Base-by-base conservation (phyloP, 179 eudicot species). In the Beta macrorhiza region DNA sequence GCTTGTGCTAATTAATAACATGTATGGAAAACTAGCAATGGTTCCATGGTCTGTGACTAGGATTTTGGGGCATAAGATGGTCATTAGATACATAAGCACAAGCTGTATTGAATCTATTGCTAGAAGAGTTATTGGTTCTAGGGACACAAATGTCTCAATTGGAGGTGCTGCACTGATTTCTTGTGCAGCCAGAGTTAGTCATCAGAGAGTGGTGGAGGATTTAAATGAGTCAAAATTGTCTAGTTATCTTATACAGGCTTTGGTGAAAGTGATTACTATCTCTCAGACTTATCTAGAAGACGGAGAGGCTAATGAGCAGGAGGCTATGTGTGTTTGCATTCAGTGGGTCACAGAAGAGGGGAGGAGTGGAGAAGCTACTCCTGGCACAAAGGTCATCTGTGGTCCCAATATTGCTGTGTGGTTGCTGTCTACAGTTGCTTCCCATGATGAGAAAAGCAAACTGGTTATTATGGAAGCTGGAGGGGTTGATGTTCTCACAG, bases 121-220 rank as follows among this genome's bases (percentile, higher is more conserved):
- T 29, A 29, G 32, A 29, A 29, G 32, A 29, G 32, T 29, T 57
- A 87, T 93, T 73, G 83, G 87, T 84, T 90, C 97, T 49, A 75
- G 88, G 78, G 88, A 93, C 85, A 78, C 85, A 76, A 88, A 81
- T 83, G 93, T 93, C 80, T 89, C 84, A 85, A 86, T 90, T 83
- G 97, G 99, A 78, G 99, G 99, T 77, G 86, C 92, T 69, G 97
- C 97, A 37, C 97, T 94, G 79, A 97, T 97, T 83, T 85, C 89
- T 45, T 91, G 99, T 89, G 92, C 93, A 65, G 91, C 94, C 92
- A 85, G 25, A 25, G 25, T 25, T 25, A 25, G 25, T 25, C 25
- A 25, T 25, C 25, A 25, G 74, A 91, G 87, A 82, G 86, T 92
- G 63, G 83, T 90, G 79, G 94, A 93, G 81, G 94, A 94, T 81